These are phyloP conservation scores for Neurospora sp. DNA, from an alignment of 495 filamentous ascomycete species.

Conservation along the genomic window DNA sequence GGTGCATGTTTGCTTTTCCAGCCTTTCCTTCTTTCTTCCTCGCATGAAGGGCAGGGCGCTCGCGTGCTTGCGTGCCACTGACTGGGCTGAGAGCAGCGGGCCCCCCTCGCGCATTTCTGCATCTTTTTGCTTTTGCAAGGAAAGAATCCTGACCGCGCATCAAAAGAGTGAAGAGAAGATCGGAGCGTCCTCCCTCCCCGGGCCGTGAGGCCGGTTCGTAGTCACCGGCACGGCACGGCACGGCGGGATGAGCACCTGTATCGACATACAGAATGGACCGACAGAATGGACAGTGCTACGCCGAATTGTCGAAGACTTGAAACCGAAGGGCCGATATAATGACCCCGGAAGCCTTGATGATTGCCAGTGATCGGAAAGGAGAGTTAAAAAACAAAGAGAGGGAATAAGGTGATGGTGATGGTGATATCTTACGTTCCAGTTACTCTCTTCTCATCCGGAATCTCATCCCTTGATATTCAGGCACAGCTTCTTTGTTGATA, in stretches of 20 bases:
- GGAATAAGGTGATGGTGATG: neutral
- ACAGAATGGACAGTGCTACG: neutral
- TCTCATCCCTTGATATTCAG: neutral
- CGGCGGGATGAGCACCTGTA: neutral
- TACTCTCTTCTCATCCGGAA: neutral
- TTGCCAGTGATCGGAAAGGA: neutral
- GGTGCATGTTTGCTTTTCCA: neutral
- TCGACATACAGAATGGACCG: neutral
- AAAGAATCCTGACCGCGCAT: neutral
- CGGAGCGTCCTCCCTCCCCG: neutral
- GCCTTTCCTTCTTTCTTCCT: neutral
- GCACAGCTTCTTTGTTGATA: neutral
- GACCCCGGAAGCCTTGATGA: neutral
- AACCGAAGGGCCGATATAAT: neutral
- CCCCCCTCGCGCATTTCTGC: neutral
- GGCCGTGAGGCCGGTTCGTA: neutral
- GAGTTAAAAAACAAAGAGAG: neutral
- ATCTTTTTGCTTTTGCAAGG: neutral
- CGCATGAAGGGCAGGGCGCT: neutral
- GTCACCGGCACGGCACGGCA: neutral
- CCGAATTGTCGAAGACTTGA: neutral
- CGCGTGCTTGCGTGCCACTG: neutral
- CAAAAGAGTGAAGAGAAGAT: no score
- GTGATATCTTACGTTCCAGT: neutral
- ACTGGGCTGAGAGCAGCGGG: neutral